Conservation (phyloP, 2,329 filamentous ascomycete species). For the Zasmidium citrigriseum region DNA sequence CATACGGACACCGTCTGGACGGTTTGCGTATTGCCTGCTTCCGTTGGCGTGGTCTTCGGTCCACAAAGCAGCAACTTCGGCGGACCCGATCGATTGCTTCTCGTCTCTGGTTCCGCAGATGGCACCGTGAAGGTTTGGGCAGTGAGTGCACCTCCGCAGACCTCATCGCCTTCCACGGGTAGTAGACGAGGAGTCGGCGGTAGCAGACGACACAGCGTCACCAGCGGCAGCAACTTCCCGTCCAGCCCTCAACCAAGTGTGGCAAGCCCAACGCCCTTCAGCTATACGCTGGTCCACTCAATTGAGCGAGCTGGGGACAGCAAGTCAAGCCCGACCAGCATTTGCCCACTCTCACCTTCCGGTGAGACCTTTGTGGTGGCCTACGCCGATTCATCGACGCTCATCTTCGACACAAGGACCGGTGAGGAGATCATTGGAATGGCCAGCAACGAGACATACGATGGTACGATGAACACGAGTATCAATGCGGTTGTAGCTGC, state of each 20-base stretch:
- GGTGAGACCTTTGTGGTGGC: slow-evolving; percentile 92
- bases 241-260: slow-evolving; percentile 86
- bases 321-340: slow-evolving; percentile 78
- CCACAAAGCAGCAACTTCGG: slow-evolving; percentile 66
- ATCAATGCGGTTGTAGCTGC: slow-evolving; percentile 92
- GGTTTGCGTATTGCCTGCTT: slow-evolving; percentile 85
- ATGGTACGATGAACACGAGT: slow-evolving; percentile 77
- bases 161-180: slow-evolving; percentile 76
- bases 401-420: slow-evolving; percentile 89
- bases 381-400: slow-evolving; percentile 84
- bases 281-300: slow-evolving; percentile 83
- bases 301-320: slow-evolving; percentile 63
- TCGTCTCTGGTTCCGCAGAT: slow-evolving; percentile 91
- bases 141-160: slow-evolving; percentile 83
- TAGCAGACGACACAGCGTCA: slow-evolving; percentile 87
- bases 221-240: slow-evolving; percentile 88
- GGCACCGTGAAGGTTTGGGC: slow-evolving; percentile 93
- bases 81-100: slow-evolving; percentile 77
- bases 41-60: slow-evolving; percentile 78
- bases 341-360: slow-evolving; percentile 78
- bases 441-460: slow-evolving; percentile 92
- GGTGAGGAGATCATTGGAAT: slow-evolving; percentile 91
- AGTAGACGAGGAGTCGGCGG: slow-evolving; percentile 69
- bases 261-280: slow-evolving; percentile 81
- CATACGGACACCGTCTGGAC: slow-evolving; percentile 95